Evolutionary conservation across 768 basidiomycete genomes (phyloP).

Genomic region (Gautieria morchelliformis): DNA sequence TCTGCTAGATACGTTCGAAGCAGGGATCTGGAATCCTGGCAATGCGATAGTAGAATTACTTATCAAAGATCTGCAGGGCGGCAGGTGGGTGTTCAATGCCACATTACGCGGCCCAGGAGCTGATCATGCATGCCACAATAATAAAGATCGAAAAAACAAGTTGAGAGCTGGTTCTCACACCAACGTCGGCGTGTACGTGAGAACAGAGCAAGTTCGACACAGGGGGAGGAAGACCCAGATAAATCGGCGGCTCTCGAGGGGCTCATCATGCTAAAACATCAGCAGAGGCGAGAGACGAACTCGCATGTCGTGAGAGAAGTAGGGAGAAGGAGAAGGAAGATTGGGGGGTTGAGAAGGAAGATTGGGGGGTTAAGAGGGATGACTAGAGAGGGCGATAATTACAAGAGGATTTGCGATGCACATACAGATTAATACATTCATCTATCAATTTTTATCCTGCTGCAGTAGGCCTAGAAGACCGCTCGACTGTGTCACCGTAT

Average conservation of each 20-base stretch:
- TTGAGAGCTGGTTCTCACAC: constrained; percentile 4
- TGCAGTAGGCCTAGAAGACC: constrained; percentile 1
- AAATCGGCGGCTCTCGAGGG: background rate
- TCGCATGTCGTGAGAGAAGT: no score
- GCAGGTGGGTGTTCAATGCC: background rate
- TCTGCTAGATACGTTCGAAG: background rate
- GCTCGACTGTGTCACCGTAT: background rate
- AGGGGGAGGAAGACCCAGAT: background rate
- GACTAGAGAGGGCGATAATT: background rate
- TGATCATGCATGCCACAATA: background rate
- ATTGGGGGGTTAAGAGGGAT: background rate
- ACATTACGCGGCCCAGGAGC: no score
- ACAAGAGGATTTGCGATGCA: background rate
- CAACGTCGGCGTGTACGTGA: background rate
- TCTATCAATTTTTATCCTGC: background rate
- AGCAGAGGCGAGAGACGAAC: no score
- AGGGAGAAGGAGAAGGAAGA: no score
- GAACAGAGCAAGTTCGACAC: background rate
- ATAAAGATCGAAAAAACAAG: constrained; percentile 1
- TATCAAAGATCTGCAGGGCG: background rate
- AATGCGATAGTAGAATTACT: background rate
- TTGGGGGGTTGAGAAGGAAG: no score
- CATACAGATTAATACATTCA: background rate
- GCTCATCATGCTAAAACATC: background rate
- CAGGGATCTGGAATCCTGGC: constrained; percentile 1